Evolutionary conservation across 2,329 filamentous ascomycete genomes (phyloP).

Genomic region (Endoconidiophora polonica): DNA sequence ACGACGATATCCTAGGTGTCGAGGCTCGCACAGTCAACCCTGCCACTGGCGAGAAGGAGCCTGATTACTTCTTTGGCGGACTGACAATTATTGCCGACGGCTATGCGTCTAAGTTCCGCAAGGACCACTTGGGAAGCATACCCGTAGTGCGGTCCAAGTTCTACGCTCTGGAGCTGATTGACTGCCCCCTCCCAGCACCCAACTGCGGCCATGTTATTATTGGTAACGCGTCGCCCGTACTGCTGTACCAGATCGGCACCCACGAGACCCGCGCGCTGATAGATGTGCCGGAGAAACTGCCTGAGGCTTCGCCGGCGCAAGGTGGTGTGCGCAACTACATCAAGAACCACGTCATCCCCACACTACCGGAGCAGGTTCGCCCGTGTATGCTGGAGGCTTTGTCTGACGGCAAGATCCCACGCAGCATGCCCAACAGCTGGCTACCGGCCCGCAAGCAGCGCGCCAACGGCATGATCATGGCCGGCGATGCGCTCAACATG

Average conservation of each 20-base stretch:
- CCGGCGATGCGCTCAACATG: constrained; percentile 98
- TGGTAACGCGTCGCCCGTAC: constrained; percentile 55
- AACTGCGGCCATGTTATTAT: constrained; percentile 80
- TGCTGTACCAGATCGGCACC: constrained; percentile 93
- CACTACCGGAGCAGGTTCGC: constrained; percentile 53
- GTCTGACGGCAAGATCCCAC: constrained; percentile 57
- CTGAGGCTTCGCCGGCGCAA: constrained; percentile 52
- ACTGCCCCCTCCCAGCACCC: constrained; percentile 59
- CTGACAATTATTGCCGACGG: constrained; percentile 85
- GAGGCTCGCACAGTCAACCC: constrained; percentile 50
- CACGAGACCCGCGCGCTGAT: constrained; percentile 84
- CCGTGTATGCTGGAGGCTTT: constrained; percentile 63
- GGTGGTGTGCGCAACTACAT: constrained; percentile 82
- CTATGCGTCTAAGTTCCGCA: constrained; percentile 82
- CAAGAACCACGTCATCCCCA: constrained; percentile 59
- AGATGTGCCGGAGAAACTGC: constrained; percentile 65
- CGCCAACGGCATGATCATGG: constrained; percentile 50
- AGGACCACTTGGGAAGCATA: constrained; percentile 49
- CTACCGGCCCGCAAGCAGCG: constrained; percentile 54
- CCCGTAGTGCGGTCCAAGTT: constrained; percentile 73
- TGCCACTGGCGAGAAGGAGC: constrained; percentile 34
- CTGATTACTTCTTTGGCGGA: constrained; percentile 72
- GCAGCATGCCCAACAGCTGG: constrained; percentile 90
- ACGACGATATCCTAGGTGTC: constrained; percentile 65
- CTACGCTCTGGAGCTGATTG: constrained; percentile 82